Conservation (phyloP, 1,284 basidiomycete genomes). For the Papiliotrema nemorosa region DNA sequence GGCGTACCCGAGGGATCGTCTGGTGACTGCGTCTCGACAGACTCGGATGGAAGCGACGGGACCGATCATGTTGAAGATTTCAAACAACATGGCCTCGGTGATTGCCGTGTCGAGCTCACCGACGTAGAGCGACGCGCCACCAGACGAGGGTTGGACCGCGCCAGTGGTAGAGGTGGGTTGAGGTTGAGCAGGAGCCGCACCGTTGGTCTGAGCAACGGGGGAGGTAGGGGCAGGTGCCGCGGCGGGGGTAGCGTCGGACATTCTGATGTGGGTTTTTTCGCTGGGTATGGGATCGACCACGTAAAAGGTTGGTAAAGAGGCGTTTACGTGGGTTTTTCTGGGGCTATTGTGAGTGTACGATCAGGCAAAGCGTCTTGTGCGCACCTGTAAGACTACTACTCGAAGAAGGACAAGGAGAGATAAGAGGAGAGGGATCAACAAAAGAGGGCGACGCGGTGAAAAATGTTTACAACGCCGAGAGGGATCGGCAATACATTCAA, state of each 20-base stretch:
- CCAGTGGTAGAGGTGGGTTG: constrained; percentile 55
- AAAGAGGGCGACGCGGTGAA: background rate
- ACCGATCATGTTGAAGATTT: constrained; percentile 99
- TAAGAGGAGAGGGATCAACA: background rate
- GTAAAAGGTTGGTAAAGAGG: constrained; percentile 20
- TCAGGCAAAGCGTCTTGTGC: background rate
- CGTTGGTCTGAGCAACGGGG: constrained; percentile 23
- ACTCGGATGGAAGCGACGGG: constrained; percentile 99
- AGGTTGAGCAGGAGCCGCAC: constrained; percentile 35
- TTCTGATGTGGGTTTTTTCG: constrained; percentile 12
- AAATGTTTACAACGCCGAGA: background rate
- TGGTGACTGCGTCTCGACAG: constrained; percentile 98
- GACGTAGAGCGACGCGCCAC: constrained; percentile 94
- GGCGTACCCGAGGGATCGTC: constrained; percentile 98
- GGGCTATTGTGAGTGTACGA: constrained; percentile 2
- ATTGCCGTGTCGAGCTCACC: constrained; percentile 97
- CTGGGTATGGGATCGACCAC: constrained; percentile 36
- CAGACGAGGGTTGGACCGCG: constrained; percentile 56
- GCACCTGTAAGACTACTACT: constrained; percentile 1
- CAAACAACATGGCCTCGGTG: constrained; percentile 99
- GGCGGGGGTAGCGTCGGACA: constrained; percentile 28
- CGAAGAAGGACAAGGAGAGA: background rate
- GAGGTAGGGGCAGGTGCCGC: constrained; percentile 29
- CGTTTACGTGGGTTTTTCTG: constrained; percentile 43
- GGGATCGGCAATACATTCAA: background rate